Evolutionary conservation across 306 rosid species (phyloP).

Genomic region (Ochetophila trinervis): DNA sequence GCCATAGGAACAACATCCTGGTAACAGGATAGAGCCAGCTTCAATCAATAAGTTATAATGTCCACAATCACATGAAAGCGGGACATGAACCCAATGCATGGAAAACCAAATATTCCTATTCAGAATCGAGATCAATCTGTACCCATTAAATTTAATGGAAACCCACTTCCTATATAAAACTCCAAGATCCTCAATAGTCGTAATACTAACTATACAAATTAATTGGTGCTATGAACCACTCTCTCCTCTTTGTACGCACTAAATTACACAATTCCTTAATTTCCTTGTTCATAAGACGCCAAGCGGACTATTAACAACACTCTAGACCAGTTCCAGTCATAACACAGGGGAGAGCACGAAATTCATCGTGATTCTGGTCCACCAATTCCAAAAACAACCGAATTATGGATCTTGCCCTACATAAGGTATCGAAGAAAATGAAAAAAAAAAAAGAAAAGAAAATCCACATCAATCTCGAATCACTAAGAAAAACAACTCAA

Average conservation of each 20-base stretch:
- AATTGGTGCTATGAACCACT: neutral
- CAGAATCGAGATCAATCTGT: constrained; percentile 4
- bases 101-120: neutral
- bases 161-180: neutral
- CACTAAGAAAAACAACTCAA: neutral
- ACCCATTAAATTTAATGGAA: neutral
- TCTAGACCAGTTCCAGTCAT: neutral
- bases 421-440: neutral
- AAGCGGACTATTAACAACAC: neutral
- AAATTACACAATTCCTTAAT: neutral
- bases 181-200: neutral
- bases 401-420: neutral
- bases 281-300: neutral
- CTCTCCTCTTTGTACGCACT: neutral
- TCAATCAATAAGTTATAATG: neutral
- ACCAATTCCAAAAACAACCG: constrained; percentile 2
- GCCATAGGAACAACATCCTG: neutral
- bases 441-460: too few species aligned
- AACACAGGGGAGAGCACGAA: neutral
- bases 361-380: neutral
- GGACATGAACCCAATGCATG: constrained; percentile 6
- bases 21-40: neutral
- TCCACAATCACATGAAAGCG: neutral
- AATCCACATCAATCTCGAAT: neutral
- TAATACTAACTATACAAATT: neutral